These are phyloP conservation scores for Magnolia sinica DNA, from an alignment of 164 flowering plant genomes.

Conservation along the genomic window DNA sequence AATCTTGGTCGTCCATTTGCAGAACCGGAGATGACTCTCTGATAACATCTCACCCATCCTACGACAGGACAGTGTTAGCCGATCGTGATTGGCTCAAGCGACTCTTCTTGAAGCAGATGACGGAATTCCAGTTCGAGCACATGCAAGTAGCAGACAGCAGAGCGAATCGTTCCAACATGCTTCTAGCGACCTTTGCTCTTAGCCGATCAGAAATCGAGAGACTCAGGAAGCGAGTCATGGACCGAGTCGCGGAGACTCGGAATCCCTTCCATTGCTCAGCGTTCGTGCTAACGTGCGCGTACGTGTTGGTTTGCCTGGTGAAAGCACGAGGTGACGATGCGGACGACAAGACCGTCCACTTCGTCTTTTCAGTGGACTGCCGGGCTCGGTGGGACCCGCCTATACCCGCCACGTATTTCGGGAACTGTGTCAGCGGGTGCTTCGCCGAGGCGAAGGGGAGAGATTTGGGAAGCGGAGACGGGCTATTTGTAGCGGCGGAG, in stretches of 20 bases:
- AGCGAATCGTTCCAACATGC: too few species aligned
- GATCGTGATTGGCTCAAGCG: neutral
- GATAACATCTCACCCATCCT: neutral
- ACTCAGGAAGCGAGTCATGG: slow-evolving; percentile 2
- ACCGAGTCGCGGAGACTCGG: neutral
- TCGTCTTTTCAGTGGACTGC: slow-evolving; percentile 33
- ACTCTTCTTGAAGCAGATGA: neutral
- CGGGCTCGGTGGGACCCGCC: slow-evolving; percentile 25
- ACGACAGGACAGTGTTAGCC: neutral
- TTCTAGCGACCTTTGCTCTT: slow-evolving; percentile 7
- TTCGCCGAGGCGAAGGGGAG: neutral
- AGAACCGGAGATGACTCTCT: slow-evolving; percentile 5
- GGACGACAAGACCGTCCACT: slow-evolving; percentile 4
- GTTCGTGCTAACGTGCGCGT: slow-evolving; percentile 31
- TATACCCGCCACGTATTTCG: slow-evolving; percentile 39
- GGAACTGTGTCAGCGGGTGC: slow-evolving; percentile 36
- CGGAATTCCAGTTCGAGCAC: neutral
- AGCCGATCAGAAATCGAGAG: slow-evolving; percentile 1
- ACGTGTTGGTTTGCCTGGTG: slow-evolving; percentile 36
- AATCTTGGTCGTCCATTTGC: slow-evolving; percentile 17
- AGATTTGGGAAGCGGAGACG: slow-evolving; percentile 27
- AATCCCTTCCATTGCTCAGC: slow-evolving; percentile 3
- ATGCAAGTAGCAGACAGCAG: neutral
- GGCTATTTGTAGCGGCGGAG: slow-evolving; percentile 26
- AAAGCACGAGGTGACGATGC: slow-evolving; percentile 12